phyloP scores from a whole-genome alignment of 2,329 filamentous ascomycete genomes.

The Pseudogymnoascus sp. region DNA sequence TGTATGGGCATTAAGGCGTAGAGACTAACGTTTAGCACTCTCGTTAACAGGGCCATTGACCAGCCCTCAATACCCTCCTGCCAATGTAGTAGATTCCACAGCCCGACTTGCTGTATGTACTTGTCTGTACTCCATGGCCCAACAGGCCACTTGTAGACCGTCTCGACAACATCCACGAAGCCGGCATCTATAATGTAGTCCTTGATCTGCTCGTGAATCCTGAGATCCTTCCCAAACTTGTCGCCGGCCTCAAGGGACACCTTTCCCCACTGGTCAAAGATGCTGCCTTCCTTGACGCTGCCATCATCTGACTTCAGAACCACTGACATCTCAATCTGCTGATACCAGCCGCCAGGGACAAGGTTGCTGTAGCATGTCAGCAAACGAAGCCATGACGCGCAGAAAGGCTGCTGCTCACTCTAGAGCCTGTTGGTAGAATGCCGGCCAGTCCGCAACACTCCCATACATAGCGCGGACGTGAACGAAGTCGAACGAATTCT shows the following conservation, averaged over 20 bases:
- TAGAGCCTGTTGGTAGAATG: constrained; percentile 44
- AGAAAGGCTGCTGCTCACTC: constrained; percentile 31
- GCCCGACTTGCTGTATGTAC: constrained; percentile 24
- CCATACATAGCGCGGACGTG: constrained; percentile 53
- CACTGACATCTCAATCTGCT: constrained; percentile 25
- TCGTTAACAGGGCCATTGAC: constrained; percentile 21
- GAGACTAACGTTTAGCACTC: constrained; percentile 17
- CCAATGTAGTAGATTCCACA: constrained; percentile 20
- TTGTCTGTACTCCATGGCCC: constrained; percentile 29
- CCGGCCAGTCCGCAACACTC: constrained; percentile 48
- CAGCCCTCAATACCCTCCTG: constrained; percentile 23
- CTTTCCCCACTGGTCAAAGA: constrained; percentile 35
- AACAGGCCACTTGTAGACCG: constrained; percentile 25
- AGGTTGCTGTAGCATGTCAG: constrained; percentile 28
- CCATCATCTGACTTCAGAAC: constrained; percentile 38
- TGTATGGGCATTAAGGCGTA: neutral
- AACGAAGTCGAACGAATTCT: constrained; percentile 51
- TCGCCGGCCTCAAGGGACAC: constrained; percentile 36
- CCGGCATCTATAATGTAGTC: constrained; percentile 21
- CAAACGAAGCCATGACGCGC: constrained; percentile 13
- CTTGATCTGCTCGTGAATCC: constrained; percentile 21
- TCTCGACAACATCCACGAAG: constrained; percentile 27
- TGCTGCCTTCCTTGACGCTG: constrained; percentile 33
- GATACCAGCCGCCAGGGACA: constrained; percentile 32
- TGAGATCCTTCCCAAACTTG: constrained; percentile 32